phyloP scores from a whole-genome alignment of 805 yeast genomes.

The Saccharomycopsis sp. region DNA sequence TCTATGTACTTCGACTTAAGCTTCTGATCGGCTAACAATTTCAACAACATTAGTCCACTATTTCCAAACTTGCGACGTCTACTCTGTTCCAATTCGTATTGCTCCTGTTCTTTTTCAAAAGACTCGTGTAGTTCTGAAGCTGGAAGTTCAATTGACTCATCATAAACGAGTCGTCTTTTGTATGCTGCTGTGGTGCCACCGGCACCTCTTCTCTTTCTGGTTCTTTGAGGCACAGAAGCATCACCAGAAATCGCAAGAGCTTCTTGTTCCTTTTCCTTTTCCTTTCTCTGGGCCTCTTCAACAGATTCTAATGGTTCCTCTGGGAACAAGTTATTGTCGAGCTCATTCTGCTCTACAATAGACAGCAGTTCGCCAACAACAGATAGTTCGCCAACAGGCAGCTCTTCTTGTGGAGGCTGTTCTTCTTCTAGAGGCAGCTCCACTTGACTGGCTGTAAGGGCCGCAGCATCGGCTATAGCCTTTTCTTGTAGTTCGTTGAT shows the following conservation, averaged over 20 bases:
- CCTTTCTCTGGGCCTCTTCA: conserved; percentile 18
- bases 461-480: not conserved
- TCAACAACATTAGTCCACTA: not conserved
- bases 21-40: not conserved
- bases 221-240: not conserved
- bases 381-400: not conserved
- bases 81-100: not conserved
- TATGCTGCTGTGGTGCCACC: not conserved
- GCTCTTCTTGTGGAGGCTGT: conserved; percentile 7
- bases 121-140: not conserved
- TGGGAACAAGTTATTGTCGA: not conserved
- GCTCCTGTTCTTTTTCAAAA: not conserved
- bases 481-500: not conserved
- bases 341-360: not conserved
- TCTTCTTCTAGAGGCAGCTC: conserved; percentile 23
- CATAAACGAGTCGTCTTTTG: not conserved
- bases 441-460: conserved; percentile 16
- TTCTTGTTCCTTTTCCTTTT: conserved; percentile 5
- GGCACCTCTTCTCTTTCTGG: not conserved
- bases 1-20: not conserved
- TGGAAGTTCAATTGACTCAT: not conserved
- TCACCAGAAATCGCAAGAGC: not conserved
- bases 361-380: conserved; percentile 2
- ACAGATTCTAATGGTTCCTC: conserved; percentile 11
- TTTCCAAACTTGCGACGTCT: not conserved